Evolutionary conservation across 768 basidiomycete genomes (phyloP), one percentile per base, ranked within the genome.

Genomic region (Rhizopogon vinicolor): DNA sequence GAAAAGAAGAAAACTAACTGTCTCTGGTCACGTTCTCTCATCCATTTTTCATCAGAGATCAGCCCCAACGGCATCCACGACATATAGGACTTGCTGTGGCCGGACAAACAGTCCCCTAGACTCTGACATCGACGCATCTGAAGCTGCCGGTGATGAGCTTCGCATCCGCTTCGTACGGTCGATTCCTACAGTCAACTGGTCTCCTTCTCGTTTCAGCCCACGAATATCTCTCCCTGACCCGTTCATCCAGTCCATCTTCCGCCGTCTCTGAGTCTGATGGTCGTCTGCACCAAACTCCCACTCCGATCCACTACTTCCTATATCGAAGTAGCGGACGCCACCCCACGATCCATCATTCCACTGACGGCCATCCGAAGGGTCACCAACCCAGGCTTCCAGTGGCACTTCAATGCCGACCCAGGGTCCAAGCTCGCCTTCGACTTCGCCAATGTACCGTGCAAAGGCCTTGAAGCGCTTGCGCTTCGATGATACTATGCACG

Each of bases 321-420:
- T 85, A 58, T 93, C 90, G 63, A 94, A 94, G 69, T 93, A 93
- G 25, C 85, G 80, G 43, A 92, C 74, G 0, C 92, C 93, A 29
- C 83, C 84, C 85, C 87, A 89, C 0, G 81, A 79, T 0, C 93
- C 93, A 61, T 95, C 91, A 64, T 91, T 81, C 92, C 92, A 94
- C 55, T 81, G 82, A n/a, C 87, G 75, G n/a, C 80, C 85, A 29
- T 83, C 79, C 13, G 76, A 70, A 52, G 75, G 71, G 25, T 82
- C 79, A 10, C 72, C 75, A 1, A 74, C 72, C 77, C 81, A 81
- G n/a, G 72, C 71, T 31, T 68, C 68, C 7, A 92, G 74, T 1
- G 91, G 90, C 10, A 93, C 89, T 67, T 95, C 93, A 14, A 95
- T 89, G 13, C 93, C 93, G 7, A 94, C 89, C 93, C 93, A 95